Conservation (phyloP, 1,284 basidiomycete species). For the Xerocomus amazonicus region DNA sequence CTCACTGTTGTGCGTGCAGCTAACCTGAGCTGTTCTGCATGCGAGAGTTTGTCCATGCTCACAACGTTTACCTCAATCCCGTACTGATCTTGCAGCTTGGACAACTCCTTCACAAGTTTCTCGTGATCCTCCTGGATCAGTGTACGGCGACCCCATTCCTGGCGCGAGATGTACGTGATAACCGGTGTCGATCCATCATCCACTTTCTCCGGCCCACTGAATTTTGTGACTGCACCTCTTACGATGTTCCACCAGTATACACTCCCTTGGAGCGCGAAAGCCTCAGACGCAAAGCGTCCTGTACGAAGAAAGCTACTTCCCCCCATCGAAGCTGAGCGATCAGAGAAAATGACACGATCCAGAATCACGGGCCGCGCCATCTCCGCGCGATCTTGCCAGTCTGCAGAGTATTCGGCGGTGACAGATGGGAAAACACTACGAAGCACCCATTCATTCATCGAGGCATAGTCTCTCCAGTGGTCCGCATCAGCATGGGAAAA, state of each 20-base stretch:
- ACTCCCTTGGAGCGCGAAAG: slow-evolving; percentile 71
- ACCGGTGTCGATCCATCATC: slow-evolving; percentile 50
- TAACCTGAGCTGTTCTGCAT: slow-evolving; percentile 73
- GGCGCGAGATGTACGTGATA: slow-evolving; percentile 85
- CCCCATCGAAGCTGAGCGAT: slow-evolving; percentile 78
- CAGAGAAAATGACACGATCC: slow-evolving; percentile 78
- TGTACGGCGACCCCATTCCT: slow-evolving; percentile 81
- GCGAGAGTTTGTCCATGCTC: slow-evolving; percentile 73
- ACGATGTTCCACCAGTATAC: slow-evolving; percentile 80
- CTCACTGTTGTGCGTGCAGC: slow-evolving; percentile 79
- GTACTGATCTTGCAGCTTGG: slow-evolving; percentile 63
- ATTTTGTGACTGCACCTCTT: slow-evolving; percentile 67
- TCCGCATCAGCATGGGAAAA: slow-evolving; percentile 69
- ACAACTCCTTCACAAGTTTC: slow-evolving; percentile 56
- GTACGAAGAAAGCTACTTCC: slow-evolving; percentile 65
- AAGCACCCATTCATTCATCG: slow-evolving; percentile 78
- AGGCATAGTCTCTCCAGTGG: slow-evolving; percentile 85
- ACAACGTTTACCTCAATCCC: slow-evolving; percentile 86
- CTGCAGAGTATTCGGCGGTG: slow-evolving; percentile 70
- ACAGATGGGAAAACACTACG: slow-evolving; percentile 74
- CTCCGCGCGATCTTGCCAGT: slow-evolving; percentile 75
- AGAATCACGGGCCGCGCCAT: slow-evolving; percentile 72
- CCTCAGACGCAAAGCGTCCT: slow-evolving; percentile 69
- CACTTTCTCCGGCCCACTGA: slow-evolving; percentile 53
- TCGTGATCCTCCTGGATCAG: slow-evolving; percentile 65